These are phyloP conservation scores for Diophrys sp. DNA, from an alignment of 73 alveolate species.

Conservation along the genomic window DNA sequence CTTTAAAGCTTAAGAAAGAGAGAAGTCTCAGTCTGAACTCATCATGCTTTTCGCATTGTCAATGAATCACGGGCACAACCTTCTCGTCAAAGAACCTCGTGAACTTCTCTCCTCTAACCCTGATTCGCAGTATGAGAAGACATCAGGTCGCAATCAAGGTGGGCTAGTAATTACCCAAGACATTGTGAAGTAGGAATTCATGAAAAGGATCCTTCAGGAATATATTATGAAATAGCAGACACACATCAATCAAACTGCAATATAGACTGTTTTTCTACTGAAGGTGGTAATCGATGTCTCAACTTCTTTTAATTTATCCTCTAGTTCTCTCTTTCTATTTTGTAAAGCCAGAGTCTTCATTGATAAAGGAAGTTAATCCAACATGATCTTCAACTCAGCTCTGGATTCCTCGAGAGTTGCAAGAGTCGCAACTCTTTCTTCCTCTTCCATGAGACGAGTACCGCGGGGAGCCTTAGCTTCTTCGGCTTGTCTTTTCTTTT, in stretches of 20 bases:
- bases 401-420: constrained; percentile 60
- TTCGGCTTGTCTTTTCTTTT: constrained; percentile 51
- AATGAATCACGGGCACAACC: neutral
- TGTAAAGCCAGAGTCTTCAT: constrained; percentile 64
- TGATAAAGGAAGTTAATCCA: constrained; percentile 77
- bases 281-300: constrained; percentile 84
- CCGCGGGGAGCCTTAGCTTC: constrained; percentile 82
- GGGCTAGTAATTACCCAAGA: neutral
- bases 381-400: constrained; percentile 64
- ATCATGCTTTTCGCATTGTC: neutral
- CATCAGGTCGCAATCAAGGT: neutral
- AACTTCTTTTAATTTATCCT: constrained; percentile 73
- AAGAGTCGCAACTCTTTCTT: constrained; percentile 78
- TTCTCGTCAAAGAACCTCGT: neutral
- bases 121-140: neutral
- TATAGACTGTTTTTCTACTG: constrained; percentile 77
- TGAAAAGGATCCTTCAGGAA: neutral
- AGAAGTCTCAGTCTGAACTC: neutral
- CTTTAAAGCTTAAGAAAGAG: neutral
- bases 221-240: neutral
- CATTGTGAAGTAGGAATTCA: neutral
- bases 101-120: no score
- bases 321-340: constrained; percentile 71
- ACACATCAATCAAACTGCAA: constrained; percentile 31
- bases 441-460: constrained; percentile 80